Evolutionary conservation across 306 rosid species (phyloP).

Genomic region (Quercus wislizeni): DNA sequence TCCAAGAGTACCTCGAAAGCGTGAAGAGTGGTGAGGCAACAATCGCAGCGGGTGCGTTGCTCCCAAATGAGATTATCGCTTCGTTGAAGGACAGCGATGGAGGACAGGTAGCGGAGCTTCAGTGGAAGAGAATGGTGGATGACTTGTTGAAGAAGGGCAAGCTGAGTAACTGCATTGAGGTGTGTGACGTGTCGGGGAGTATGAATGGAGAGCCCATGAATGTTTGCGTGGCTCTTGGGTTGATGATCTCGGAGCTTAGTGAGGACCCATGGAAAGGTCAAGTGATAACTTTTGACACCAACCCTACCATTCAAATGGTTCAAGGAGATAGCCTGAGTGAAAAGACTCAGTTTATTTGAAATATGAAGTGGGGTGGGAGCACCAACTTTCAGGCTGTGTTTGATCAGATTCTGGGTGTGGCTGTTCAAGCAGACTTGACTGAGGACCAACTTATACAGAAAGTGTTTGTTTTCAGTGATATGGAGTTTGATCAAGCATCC

Average conservation of each 20-base stretch:
- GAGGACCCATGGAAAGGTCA: constrained; percentile 60
- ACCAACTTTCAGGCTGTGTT: constrained; percentile 66
- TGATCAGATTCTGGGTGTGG: constrained; percentile 48
- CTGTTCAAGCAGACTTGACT: constrained; percentile 46
- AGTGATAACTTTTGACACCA: constrained; percentile 44
- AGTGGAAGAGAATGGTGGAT: constrained; percentile 7
- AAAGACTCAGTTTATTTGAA: constrained; percentile 33
- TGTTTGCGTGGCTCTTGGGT: no score
- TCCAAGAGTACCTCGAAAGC: constrained; percentile 39
- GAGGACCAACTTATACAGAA: constrained; percentile 49
- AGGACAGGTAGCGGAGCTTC: constrained; percentile 51
- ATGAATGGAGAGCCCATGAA: constrained; percentile 40
- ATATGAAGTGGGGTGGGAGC: constrained; percentile 29
- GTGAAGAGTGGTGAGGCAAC: constrained; percentile 40
- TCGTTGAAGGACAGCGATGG: constrained; percentile 5
- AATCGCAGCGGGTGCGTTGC: constrained; percentile 58
- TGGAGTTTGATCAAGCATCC: constrained; percentile 68
- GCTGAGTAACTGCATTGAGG: constrained; percentile 44
- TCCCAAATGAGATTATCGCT: constrained; percentile 50
- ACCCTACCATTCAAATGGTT: constrained; percentile 52
- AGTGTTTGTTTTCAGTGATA: constrained; percentile 37
- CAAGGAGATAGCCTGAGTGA: constrained; percentile 37
- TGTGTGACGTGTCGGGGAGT: constrained; percentile 59
- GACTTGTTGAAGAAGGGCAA: constrained; percentile 46
- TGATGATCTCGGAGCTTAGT: no score